These are phyloP conservation scores for Sordariomycetes sp. DNA, from an alignment of 2,329 filamentous ascomycete genomes.

Conservation along the genomic window DNA sequence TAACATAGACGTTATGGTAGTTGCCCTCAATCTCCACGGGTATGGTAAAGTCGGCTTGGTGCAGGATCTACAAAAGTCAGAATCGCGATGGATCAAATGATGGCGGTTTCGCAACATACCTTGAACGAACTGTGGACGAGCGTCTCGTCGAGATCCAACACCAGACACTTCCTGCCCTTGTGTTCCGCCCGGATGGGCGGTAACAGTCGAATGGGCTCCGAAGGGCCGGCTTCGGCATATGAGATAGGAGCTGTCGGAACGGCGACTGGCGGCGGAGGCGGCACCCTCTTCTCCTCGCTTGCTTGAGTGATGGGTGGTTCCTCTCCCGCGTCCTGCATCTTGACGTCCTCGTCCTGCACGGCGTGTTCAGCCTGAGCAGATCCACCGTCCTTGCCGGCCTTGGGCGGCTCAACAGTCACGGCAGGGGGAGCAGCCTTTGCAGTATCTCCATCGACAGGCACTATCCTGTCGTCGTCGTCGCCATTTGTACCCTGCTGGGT, in stretches of 20 bases:
- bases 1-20: conserved; percentile 98
- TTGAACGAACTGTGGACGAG: conserved; percentile 98
- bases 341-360: conserved; percentile 50
- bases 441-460: conserved; percentile 27
- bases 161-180: conserved; percentile 84
- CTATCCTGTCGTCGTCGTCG: conserved; percentile 9
- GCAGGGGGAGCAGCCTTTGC: conserved; percentile 32
- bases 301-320: conserved; percentile 29
- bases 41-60: conserved; percentile 98
- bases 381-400: conserved; percentile 13
- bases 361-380: conserved; percentile 16
- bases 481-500: too few relatives aligned
- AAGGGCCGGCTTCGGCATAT: conserved; percentile 29
- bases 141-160: conserved; percentile 93
- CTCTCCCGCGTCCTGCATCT: conserved; percentile 60
- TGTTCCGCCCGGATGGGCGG: conserved; percentile 74
- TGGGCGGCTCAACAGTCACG: conserved; percentile 34
- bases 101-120: conserved; percentile 37
- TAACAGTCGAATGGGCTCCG: conserved; percentile 53
- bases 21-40: conserved; percentile 98
- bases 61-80: conserved; percentile 60
- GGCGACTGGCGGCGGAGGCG: conserved; percentile 37
- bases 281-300: conserved; percentile 14
- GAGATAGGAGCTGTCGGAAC: conserved; percentile 29
- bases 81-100: conserved; percentile 1